Evolutionary conservation across 2,329 filamentous ascomycete genomes (phyloP).

Genomic region (Fusarium pseudograminearum): DNA sequence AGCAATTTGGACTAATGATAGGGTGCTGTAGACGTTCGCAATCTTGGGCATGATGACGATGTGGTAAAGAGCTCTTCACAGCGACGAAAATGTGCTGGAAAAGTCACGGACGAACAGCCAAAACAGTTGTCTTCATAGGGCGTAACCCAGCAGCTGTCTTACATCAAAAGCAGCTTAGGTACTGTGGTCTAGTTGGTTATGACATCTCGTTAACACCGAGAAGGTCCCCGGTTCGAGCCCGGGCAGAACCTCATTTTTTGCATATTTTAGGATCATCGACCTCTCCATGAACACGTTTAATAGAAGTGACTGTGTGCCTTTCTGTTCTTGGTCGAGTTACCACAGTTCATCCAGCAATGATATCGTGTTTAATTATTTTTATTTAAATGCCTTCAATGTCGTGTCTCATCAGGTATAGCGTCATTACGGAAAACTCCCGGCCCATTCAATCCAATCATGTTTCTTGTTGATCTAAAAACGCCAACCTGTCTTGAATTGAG

Average conservation of each 20-base stretch:
- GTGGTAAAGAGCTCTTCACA: background rate
- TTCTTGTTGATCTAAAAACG: background rate
- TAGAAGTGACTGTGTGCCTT: background rate
- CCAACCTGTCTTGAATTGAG: background rate
- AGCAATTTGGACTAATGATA: no score
- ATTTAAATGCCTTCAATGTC: background rate
- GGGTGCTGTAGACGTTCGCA: background rate
- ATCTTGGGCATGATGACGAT: background rate
- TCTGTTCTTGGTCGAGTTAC: no score
- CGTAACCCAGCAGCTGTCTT: fast-evolving
- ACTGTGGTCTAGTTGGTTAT: constrained; percentile 5
- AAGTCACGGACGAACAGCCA: fast-evolving
- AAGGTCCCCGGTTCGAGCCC: constrained; percentile 4
- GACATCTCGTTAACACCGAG: constrained; percentile 5
- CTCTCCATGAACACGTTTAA: background rate
- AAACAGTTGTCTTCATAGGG: fast-evolving
- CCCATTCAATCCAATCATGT: background rate
- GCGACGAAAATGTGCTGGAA: background rate
- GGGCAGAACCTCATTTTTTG: constrained; percentile 2
- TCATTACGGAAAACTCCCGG: background rate
- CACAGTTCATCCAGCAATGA: no score
- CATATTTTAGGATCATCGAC: fast-evolving
- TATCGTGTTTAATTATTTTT: background rate
- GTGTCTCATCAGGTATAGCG: background rate
- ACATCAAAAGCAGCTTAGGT: background rate